Percentiles rank a stretch among this genome's conserved stretches.
Conservation (phyloP, 108 stramenopile genomes). For the Cyclotella cryptica region DNA sequence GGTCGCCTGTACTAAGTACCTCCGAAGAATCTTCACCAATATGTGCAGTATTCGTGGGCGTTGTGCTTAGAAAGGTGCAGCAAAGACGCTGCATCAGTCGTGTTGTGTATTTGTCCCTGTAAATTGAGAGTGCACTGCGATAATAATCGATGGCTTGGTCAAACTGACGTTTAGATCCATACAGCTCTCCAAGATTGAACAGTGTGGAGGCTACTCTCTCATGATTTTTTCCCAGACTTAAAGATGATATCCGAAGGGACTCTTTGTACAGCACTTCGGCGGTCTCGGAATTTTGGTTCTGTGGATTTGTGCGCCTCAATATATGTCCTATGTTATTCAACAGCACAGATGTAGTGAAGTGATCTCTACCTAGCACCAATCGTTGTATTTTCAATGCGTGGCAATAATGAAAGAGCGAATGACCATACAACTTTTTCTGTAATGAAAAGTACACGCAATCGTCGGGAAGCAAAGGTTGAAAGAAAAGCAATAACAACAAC, state of each 20-base stretch:
- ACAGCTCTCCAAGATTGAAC: constrained; percentile 38
- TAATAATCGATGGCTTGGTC: constrained; percentile 44
- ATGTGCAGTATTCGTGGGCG: background rate
- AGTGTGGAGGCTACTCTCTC: constrained; percentile 38
- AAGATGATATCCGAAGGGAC: constrained; percentile 40
- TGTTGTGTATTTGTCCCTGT: constrained; percentile 34
- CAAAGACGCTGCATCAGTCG: constrained; percentile 32
- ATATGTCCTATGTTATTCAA: constrained; percentile 44
- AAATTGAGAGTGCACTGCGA: constrained; percentile 36
- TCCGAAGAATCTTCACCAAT: constrained; percentile 14
- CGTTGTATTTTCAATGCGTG: constrained; percentile 48
- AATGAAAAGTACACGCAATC: background rate
- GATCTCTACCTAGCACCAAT: constrained; percentile 42
- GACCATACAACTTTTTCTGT: constrained; percentile 34
- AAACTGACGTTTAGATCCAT: constrained; percentile 37
- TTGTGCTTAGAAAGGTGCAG: constrained; percentile 10
- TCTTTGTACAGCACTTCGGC: constrained; percentile 45
- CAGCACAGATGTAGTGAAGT: constrained; percentile 29
- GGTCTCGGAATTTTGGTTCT: constrained; percentile 12
- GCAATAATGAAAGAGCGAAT: constrained; percentile 38
- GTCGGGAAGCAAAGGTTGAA: background rate
- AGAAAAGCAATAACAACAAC: background rate
- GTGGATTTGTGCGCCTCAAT: constrained; percentile 18
- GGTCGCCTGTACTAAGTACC: constrained; percentile 41
- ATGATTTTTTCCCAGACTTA: constrained; percentile 41